Percentiles rank a stretch among this genome's conserved stretches.
phyloP scores from a whole-genome alignment of 179 eudicot genomes.

The Beta corolliflora region DNA sequence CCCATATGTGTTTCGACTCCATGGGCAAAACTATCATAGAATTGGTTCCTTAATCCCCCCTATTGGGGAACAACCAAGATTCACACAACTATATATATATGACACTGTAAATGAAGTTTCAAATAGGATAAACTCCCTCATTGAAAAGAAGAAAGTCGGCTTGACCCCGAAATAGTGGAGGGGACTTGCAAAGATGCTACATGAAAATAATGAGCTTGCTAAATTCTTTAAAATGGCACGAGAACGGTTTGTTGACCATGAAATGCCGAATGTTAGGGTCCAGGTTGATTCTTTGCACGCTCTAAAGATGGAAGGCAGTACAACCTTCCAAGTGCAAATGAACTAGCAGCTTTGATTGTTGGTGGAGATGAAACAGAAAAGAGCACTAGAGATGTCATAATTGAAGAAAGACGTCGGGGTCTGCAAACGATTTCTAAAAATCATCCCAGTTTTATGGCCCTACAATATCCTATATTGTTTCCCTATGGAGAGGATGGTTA shows the following conservation, averaged over 20 bases:
- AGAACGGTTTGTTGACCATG: background rate
- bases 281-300: background rate
- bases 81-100: background rate
- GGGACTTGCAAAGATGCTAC: background rate
- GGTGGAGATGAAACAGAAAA: background rate
- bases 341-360: background rate
- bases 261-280: background rate
- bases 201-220: background rate
- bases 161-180: background rate
- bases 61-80: background rate
- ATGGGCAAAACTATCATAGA: too few species aligned
- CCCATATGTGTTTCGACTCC: too few species aligned
- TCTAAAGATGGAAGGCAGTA: background rate
- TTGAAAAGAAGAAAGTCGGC: background rate
- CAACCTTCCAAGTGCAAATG: background rate
- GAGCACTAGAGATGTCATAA: background rate
- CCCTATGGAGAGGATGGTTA: constrained; percentile 1
- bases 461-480: background rate
- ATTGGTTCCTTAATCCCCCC: background rate
- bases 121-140: background rate
- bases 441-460: background rate
- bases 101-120: background rate
- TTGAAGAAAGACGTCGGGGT: background rate
- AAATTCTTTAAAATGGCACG: background rate
- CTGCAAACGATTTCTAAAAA: background rate